Percentiles rank a stretch among this genome's conserved stretches.
Evolutionary conservation across 1,139 yeast genomes (phyloP).

Genomic region (Suhomyces panamericanus): DNA sequence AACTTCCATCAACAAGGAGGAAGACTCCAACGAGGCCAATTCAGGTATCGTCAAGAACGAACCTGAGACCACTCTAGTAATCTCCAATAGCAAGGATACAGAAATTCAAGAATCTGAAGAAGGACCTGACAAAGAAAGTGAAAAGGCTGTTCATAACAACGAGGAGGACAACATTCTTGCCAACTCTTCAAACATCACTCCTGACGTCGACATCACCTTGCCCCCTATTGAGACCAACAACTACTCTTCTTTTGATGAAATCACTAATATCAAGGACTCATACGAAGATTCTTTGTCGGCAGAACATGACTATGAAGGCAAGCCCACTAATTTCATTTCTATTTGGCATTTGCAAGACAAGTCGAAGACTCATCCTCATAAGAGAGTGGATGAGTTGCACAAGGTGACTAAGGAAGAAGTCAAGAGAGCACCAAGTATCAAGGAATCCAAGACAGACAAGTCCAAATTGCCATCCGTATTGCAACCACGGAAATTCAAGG

Average conservation of each 20-base stretch:
- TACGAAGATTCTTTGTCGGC: slow-evolving; percentile 48
- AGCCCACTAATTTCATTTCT: slow-evolving; percentile 34
- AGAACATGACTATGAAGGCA: slow-evolving; percentile 37
- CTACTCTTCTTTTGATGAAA: slow-evolving; percentile 40
- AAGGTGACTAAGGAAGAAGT: slow-evolving; percentile 6
- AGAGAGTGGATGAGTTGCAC: slow-evolving; percentile 13
- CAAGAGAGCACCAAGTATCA: neutral
- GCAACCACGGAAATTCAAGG: slow-evolving; percentile 38
- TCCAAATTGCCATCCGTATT: slow-evolving; percentile 25
- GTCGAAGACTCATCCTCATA: slow-evolving; percentile 19
- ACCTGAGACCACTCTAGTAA: neutral
- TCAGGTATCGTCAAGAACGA: neutral
- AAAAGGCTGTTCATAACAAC: neutral
- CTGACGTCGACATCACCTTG: slow-evolving; percentile 39
- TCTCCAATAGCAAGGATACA: neutral
- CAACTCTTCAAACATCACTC: slow-evolving; percentile 46
- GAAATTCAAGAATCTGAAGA: neutral
- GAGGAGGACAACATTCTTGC: slow-evolving; percentile 26
- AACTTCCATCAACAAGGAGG: neutral
- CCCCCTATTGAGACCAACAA: slow-evolving; percentile 39
- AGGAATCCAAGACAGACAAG: slow-evolving; percentile 7
- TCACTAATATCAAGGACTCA: slow-evolving; percentile 25
- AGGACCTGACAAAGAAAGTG: slow-evolving; percentile 2
- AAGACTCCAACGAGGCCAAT: neutral
- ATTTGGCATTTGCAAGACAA: slow-evolving; percentile 48